phyloP scores from a whole-genome alignment of 1,284 basidiomycete genomes.

The Rhodotorula sp. region DNA sequence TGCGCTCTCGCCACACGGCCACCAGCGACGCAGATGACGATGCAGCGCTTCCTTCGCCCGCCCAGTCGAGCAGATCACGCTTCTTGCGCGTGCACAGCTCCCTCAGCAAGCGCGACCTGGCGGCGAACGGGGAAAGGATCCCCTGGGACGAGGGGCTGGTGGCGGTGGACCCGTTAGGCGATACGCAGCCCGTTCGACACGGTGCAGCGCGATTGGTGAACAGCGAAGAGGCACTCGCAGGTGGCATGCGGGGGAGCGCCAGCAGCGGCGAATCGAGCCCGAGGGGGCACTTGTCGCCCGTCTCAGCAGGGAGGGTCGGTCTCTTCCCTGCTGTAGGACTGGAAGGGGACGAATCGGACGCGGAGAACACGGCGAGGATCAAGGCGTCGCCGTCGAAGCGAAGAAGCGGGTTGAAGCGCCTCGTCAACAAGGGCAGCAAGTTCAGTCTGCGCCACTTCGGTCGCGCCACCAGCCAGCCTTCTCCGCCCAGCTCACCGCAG shows the following conservation, averaged over 20 bases:
- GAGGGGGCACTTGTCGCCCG: no score
- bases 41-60: not conserved
- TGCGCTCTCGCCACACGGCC: not conserved
- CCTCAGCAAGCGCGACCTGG: not conserved
- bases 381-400: not conserved
- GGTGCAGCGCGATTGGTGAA: no score
- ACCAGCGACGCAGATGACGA: no score
- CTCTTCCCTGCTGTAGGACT: no score
- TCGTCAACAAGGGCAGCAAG: slow-evolving; percentile 18
- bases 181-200: not conserved
- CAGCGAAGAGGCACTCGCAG: not conserved
- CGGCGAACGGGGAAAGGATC: not conserved
- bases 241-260: no score
- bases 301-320: no score
- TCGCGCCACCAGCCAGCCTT: not conserved
- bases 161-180: not conserved
- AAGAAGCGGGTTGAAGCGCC: not conserved
- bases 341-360: no score
- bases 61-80: not conserved
- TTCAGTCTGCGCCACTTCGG: slow-evolving; percentile 6
- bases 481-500: not conserved
- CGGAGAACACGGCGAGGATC: no score
- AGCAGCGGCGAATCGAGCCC: not conserved
- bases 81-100: not conserved
- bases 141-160: slow-evolving; percentile 6